Conservation (phyloP, 805 yeast genomes). For the Tetrapisispora nanseiensis region DNA sequence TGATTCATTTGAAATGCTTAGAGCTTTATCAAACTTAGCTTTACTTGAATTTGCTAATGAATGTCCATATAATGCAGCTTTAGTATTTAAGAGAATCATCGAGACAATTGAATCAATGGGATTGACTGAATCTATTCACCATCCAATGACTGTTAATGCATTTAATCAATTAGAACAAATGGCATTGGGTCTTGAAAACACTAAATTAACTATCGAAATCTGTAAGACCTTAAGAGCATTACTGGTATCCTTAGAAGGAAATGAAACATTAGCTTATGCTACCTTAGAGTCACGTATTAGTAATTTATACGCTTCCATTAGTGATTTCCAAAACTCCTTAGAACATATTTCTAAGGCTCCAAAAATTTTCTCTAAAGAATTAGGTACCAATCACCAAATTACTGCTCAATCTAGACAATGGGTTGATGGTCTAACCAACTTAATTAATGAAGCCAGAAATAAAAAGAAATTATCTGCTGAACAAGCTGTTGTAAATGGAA, state of each 20-base stretch:
- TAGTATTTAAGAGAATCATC: constrained; percentile 51
- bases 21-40: constrained; percentile 67
- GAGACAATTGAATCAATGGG: constrained; percentile 39
- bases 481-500: constrained; percentile 15
- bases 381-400: constrained; percentile 59
- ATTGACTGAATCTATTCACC: constrained; percentile 37
- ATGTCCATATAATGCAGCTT: constrained; percentile 50
- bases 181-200: constrained; percentile 48
- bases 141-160: constrained; percentile 62
- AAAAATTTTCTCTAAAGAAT: constrained; percentile 42
- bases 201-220: constrained; percentile 45
- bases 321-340: constrained; percentile 47
- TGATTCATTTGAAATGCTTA: constrained; percentile 68
- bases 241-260: constrained; percentile 45
- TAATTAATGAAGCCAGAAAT: constrained; percentile 22
- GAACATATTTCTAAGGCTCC: constrained; percentile 48
- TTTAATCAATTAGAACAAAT: constrained; percentile 39
- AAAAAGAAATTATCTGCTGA: constrained; percentile 22
- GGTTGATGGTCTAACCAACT: constrained; percentile 44
- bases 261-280: constrained; percentile 50
- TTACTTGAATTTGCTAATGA: constrained; percentile 55
- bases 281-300: constrained; percentile 60
- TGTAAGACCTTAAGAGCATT: constrained; percentile 44
- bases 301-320: constrained; percentile 43
- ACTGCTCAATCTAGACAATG: constrained; percentile 62